Conservation (phyloP, 148 eudicot genomes). For the Chenopodium berlandieri region DNA sequence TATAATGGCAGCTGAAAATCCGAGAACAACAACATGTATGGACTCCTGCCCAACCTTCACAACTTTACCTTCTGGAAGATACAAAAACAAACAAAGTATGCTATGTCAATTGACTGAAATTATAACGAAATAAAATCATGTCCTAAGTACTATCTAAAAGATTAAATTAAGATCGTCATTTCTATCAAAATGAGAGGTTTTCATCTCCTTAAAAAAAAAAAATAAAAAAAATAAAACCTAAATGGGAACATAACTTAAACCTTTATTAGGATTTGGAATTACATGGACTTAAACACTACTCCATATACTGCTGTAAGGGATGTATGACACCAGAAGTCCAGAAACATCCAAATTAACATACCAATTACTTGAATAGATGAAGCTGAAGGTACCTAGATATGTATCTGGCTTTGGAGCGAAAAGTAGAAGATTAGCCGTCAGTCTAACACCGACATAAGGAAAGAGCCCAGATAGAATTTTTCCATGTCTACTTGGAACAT, state of each 20-base stretch:
- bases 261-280: neutral
- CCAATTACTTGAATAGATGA: neutral
- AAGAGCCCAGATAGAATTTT: slow-evolving; percentile 61
- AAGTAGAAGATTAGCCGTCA: slow-evolving; percentile 56
- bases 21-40: slow-evolving; percentile 78
- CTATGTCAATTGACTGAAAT: neutral
- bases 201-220: neutral
- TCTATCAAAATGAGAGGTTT: neutral
- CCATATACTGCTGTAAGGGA: neutral
- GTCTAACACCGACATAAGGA: slow-evolving; percentile 63
- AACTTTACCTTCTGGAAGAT: slow-evolving; percentile 76
- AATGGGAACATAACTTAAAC: neutral
- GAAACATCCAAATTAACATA: neutral
- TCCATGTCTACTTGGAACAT: slow-evolving; percentile 32
- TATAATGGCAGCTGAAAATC: slow-evolving; percentile 82
- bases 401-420: slow-evolving; percentile 77
- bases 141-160: neutral
- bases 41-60: slow-evolving; percentile 71
- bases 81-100: neutral
- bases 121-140: slow-evolving; percentile 4
- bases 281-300: neutral
- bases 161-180: neutral
- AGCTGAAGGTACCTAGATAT: slow-evolving; percentile 51
- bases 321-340: neutral
- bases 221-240: neutral